These are phyloP conservation scores for Canavalia gladiata DNA, from an alignment of 306 rosid genomes.

Conservation along the genomic window DNA sequence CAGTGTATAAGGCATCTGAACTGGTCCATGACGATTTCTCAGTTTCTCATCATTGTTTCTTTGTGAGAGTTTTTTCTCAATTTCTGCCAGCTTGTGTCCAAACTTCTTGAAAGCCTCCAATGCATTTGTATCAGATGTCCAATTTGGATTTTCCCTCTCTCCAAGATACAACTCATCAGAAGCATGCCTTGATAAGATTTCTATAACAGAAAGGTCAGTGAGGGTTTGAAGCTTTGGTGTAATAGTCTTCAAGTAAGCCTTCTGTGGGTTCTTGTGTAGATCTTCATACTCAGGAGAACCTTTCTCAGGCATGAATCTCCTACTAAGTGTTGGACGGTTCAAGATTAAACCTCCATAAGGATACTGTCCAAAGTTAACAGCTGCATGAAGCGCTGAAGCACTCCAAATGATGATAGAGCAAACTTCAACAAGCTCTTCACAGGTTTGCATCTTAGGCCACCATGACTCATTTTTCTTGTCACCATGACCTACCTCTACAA, in stretches of 20 bases:
- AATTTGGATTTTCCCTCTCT: slow-evolving; percentile 49
- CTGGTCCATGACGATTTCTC: slow-evolving; percentile 72
- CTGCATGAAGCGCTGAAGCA: slow-evolving; percentile 61
- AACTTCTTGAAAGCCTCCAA: slow-evolving; percentile 48
- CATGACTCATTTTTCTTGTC: slow-evolving; percentile 62
- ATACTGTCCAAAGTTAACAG: slow-evolving; percentile 59
- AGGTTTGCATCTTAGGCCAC: slow-evolving; percentile 67
- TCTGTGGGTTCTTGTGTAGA: slow-evolving; percentile 41
- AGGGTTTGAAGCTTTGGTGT: slow-evolving; percentile 47
- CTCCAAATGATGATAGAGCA: slow-evolving; percentile 56
- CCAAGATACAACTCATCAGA: slow-evolving; percentile 55
- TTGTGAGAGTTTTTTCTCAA: slow-evolving; percentile 50
- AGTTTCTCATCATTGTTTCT: slow-evolving; percentile 60
- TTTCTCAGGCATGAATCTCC: slow-evolving; percentile 50
- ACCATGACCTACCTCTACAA: slow-evolving; percentile 64
- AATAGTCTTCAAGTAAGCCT: slow-evolving; percentile 49
- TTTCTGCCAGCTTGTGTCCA: slow-evolving; percentile 45
- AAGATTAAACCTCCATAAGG: slow-evolving; percentile 49
- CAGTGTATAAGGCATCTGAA: slow-evolving; percentile 68
- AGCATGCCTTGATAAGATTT: slow-evolving; percentile 55
- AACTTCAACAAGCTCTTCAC: slow-evolving; percentile 50
- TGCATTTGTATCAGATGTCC: slow-evolving; percentile 51
- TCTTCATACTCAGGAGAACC: slow-evolving; percentile 51
- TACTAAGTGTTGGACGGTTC: slow-evolving; percentile 50
- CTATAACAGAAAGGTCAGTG: slow-evolving; percentile 48